Percentiles rank a stretch among this genome's conserved stretches.
phyloP scores from a whole-genome alignment of 2,329 filamentous ascomycete species.

The Fusarium heterosporum region DNA sequence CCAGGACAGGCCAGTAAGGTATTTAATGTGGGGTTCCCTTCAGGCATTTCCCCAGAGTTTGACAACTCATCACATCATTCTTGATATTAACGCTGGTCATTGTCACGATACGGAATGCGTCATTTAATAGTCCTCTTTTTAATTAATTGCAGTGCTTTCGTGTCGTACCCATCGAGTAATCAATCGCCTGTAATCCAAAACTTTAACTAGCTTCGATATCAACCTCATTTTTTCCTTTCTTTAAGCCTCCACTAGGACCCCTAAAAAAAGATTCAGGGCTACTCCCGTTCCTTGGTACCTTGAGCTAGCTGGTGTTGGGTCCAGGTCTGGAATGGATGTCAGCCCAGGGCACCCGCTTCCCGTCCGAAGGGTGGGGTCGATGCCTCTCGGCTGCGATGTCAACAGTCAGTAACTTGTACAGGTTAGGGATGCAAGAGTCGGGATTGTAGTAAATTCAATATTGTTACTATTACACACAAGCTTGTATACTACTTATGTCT shows the following conservation, averaged over 20 bases:
- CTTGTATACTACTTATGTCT: no score
- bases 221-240: slow-evolving; percentile 8
- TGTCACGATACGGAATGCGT: slow-evolving; percentile 11
- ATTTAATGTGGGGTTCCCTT: slow-evolving; percentile 13
- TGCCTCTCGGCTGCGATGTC: slow-evolving; percentile 81
- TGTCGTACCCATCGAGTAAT: background rate
- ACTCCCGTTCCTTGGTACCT: slow-evolving; percentile 24
- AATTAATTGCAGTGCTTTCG: background rate
- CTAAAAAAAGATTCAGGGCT: slow-evolving; percentile 12
- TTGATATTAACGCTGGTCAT: background rate
- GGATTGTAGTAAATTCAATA: no score
- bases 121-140: background rate
- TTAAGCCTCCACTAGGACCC: slow-evolving; percentile 17
- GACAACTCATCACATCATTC: slow-evolving; percentile 24
- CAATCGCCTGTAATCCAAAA: background rate
- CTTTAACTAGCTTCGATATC: no score
- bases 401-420: slow-evolving; percentile 65
- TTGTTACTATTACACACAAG: no score
- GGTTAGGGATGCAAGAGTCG: slow-evolving; percentile 41
- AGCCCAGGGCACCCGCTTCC: slow-evolving; percentile 24
- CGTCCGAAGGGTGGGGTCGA: slow-evolving; percentile 54
- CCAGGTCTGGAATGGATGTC: slow-evolving; percentile 7
- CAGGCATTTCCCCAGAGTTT: slow-evolving; percentile 32
- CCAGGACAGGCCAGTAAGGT: slow-evolving; percentile 19
- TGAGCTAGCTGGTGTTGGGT: slow-evolving; percentile 28